Base-by-base conservation (phyloP, 202 grass and related monocot genomes). In the Eragrostis tef region DNA sequence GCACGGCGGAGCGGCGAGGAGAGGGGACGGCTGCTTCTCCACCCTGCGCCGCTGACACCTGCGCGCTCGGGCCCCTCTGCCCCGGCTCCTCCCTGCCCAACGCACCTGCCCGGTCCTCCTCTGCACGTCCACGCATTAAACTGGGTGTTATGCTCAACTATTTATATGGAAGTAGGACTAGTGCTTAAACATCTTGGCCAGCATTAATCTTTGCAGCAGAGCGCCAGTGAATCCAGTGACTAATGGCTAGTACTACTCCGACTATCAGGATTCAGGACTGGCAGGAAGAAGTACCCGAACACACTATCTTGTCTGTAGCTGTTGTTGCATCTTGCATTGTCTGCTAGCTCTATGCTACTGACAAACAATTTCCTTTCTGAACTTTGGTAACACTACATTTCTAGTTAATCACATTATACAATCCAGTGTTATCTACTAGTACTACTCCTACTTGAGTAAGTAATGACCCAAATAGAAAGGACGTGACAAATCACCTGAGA, bases 401-500 rank as follows among this genome's bases (percentile, higher is more conserved):
- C 62, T 79, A 51, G 9, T 67, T 79, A 67, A 36, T 13, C 46
- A 67, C 26, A 49, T 12, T 52, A 0, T 4, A 50, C 49, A 19
- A 1, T n/a, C 31, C 27, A 42, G 6, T 44, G 19, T 16, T 46
- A 10, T 46, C 1, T 44, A 43, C 29, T 1, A 31, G 29, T 31
- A 31, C 6, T 10, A 44, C 9, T 44, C 6, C 6, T 45, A 31
- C 5, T 43, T 15, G 44, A 75, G n/a, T 44, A 48, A 19, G 3
- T 5, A n/a, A n/a, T 10, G 59, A 8, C 21, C n/a, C 58, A 5
- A 19, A n/a, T 20, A 27, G 45, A 53, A 78, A 53, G 31, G 63
- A 70, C 39, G 24, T 50, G 64, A 42, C 4, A 39, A 49, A 36
- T 82, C 78, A 89, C 92, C 91, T 94, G 88, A 69, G 63, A 74